Base-by-base conservation (phyloP, 495 filamentous ascomycete genomes). In the Xylaria longipes region DNA sequence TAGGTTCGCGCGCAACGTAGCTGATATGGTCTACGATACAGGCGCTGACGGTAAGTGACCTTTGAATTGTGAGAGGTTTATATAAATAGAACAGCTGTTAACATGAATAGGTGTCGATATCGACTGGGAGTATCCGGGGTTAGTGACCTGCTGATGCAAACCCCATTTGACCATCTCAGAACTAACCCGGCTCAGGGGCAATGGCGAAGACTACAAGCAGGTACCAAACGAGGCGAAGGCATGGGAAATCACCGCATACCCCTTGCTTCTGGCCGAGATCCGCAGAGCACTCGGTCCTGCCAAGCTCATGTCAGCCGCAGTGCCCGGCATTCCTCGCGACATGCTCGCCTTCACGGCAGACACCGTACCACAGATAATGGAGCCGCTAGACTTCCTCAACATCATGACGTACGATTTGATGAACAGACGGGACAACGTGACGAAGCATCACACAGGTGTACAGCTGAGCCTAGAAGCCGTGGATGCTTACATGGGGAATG, bases 331-430 rank as follows among this genome's bases (percentile, higher is more conserved):
- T 25, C 78, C 81, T 31, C 79, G 84, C 57, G 91, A 94, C 73
- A 92, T 94, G 89, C 84, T 94, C 17, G 91, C 91, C 60, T 94
- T 90, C 76, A 93, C 87, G 9, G 74, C 82, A n/a, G 78, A 87
- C 37, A 89, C 87, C 1, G 83, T 91, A 0, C 91, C 91, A 1
- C 75, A 80, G 58, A 92, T 94, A 77, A 89, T 85, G 81, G 74
- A 81, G 57, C 86, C 89, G 1, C 83, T 94, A 12, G 91, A 94
- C 77, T 91, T 92, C 80, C 82, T 93, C 76, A 94, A 93, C 76
- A 86, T 94, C 64, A 94, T 94, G 92, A 88, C 87, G 27, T 94
- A 94, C 80, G 92, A 94, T 72, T 76, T 94, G 64, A 91, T 92
- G 87, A 94, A 93, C 81, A 88, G 92, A 27, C 89, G 92, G 22